Evolutionary conservation across 768 basidiomycete genomes (phyloP), one percentile per base, ranked within the genome.

Genomic region (Mycena kentingensis): DNA sequence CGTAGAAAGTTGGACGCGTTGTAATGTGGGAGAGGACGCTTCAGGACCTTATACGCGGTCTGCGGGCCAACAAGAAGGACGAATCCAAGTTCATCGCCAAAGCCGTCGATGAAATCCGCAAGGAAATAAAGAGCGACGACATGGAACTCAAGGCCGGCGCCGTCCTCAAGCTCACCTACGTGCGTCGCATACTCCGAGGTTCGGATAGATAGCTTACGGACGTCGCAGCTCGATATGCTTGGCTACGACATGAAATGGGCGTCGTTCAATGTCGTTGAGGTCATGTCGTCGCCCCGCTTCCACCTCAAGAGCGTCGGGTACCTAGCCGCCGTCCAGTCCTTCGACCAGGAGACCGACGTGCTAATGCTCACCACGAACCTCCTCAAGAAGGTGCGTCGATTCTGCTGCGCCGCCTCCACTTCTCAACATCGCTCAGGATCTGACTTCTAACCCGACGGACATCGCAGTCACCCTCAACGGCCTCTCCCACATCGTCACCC

Each of bases 121-220:
- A 81, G 54, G 97, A 99, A 74, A 85, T 98, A 65, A 89, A 85
- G 73, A 83, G 81, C 65, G 92, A 92, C 62, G 97, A 98, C 66
- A 96, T 98, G 92, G 93, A 92, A 60, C 79, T 98, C 61, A 99
- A 99, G 72, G 93, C 94, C 0, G 94, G 80, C 13, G 97, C 96
- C 0, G 85, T 98, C 27, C 77, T 98, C 69, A 99, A 99, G 73
- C 84, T 98, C 54, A 93, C 91, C 62, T 99, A 98, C 73, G 96
- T 97, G 72, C 69, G 93, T 85, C 18, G 12, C 51, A 11, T 11
- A 18, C 48, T 18, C 18, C 24, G 29, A 45, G 41, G 13, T 29
- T 19, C n/a, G 35, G 24, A 21, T 25, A 25, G 45, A 3, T 18
- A 19, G 45, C 49, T 48, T 15, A 49, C 34, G 26, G 58, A 26